Conservation (phyloP, 345 rosid species). For the Citrus sp. region DNA sequence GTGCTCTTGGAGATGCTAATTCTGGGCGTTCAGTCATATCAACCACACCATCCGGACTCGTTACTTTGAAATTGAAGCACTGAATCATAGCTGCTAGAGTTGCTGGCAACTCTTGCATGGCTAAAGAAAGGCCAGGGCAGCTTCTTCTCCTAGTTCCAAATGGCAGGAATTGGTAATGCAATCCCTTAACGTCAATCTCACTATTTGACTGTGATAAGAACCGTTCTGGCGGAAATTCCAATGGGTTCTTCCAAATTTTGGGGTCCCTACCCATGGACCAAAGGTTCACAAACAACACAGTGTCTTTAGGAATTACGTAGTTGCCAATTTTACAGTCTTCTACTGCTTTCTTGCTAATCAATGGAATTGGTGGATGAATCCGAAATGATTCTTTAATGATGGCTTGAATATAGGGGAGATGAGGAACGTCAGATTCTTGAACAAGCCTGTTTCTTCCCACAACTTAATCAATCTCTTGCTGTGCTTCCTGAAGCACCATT, state of each 20-base stretch:
- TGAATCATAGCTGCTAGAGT: constrained; percentile 41
- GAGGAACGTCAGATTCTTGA: constrained; percentile 31
- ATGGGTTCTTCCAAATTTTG: constrained; percentile 34
- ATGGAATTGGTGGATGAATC: constrained; percentile 49
- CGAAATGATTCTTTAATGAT: constrained; percentile 46
- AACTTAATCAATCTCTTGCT: constrained; percentile 29
- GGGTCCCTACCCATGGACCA: constrained; percentile 35
- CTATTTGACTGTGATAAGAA: constrained; percentile 11
- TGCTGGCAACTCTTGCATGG: constrained; percentile 33
- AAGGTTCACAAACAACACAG: constrained; percentile 31
- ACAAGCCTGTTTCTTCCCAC: constrained; percentile 33
- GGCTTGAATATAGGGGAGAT: constrained; percentile 40
- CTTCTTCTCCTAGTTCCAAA: constrained; percentile 49
- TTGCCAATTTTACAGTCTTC: constrained; percentile 17
- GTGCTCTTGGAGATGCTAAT: constrained; percentile 36
- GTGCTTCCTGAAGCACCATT: constrained; percentile 28
- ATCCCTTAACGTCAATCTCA: constrained; percentile 33
- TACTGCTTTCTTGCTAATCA: constrained; percentile 30
- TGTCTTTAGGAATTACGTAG: constrained; percentile 8
- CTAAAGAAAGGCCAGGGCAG: constrained; percentile 44
- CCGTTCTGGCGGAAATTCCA: constrained; percentile 38
- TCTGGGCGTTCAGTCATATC: constrained; percentile 44
- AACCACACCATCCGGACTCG: neutral
- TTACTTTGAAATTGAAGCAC: constrained; percentile 40
- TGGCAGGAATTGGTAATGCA: constrained; percentile 38